Evolutionary conservation across 2,329 filamentous ascomycete species (phyloP).

Genomic region (Scortechinia acanthostroma): DNA sequence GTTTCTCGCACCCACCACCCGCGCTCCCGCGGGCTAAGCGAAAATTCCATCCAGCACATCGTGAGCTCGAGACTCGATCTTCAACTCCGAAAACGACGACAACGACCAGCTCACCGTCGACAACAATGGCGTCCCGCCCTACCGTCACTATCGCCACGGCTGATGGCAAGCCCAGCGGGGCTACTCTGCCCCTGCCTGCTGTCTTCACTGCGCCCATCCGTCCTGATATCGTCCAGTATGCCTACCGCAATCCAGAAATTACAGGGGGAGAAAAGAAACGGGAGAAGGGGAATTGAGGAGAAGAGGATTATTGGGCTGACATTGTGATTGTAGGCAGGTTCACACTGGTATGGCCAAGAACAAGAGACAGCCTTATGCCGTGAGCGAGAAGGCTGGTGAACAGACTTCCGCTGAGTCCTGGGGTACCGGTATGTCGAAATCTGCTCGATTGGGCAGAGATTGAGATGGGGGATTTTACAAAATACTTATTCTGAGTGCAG

Average conservation of each 20-base stretch:
- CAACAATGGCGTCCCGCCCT: conserved; percentile 85
- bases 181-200: conserved; percentile 85
- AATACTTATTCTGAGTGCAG: conserved; percentile 31
- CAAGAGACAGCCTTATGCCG: conserved; percentile 98
- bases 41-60: neutral
- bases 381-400: conserved; percentile 99
- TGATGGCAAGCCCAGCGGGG: conserved; percentile 85
- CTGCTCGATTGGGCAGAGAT: too few relatives aligned
- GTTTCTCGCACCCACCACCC: neutral
- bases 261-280: neutral
- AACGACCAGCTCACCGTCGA: too few relatives aligned
- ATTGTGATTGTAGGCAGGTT: conserved; percentile 51
- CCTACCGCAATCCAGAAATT: neutral
- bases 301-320: neutral
- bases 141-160: conserved; percentile 95
- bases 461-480: too few relatives aligned
- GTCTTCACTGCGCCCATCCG: conserved; percentile 98
- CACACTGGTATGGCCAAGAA: conserved; percentile 99
- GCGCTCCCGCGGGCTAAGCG: neutral
- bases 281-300: neutral
- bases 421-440: conserved; percentile 97
- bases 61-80: neutral
- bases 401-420: conserved; percentile 99
- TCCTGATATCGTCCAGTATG: conserved; percentile 84
- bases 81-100: neutral